Evolutionary conservation across 352 stramenopile species (phyloP).

Genomic region (Pythium coloratum): DNA sequence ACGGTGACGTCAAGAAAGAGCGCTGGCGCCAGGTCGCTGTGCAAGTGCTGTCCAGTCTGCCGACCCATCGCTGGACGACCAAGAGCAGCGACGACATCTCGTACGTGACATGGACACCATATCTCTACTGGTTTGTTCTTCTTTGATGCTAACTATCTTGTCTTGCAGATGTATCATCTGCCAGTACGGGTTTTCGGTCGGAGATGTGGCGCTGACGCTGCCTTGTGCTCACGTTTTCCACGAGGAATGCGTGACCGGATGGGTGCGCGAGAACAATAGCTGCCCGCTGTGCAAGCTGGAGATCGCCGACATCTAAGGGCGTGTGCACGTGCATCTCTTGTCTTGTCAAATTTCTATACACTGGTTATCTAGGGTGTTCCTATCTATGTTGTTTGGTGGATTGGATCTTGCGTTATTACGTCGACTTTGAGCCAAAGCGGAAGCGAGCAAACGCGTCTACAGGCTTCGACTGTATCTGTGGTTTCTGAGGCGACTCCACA

Average conservation of each 20-base stretch:
- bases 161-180: slow-evolving; percentile 65
- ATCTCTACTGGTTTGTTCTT: background rate
- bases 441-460: background rate
- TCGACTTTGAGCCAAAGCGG: background rate
- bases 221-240: slow-evolving; percentile 80
- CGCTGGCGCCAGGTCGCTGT: slow-evolving; percentile 62
- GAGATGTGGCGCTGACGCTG: slow-evolving; percentile 63
- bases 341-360: background rate
- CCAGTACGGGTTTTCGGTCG: slow-evolving; percentile 58
- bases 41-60: slow-evolving; percentile 62
- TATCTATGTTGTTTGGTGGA: background rate
- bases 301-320: slow-evolving; percentile 33
- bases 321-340: slow-evolving; percentile 17
- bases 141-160: background rate
- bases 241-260: slow-evolving; percentile 69
- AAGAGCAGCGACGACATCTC: slow-evolving; percentile 43
- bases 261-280: slow-evolving; percentile 80
- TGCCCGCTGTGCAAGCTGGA: slow-evolving; percentile 74
- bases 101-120: slow-evolving; percentile 37
- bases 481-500: background rate
- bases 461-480: background rate
- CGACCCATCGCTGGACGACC: slow-evolving; percentile 57
- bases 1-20: slow-evolving; percentile 78
- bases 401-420: background rate
- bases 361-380: background rate